Base-by-base conservation (phyloP, 192 early-diverging fungal genomes). In the Coemansia sp. region DNA sequence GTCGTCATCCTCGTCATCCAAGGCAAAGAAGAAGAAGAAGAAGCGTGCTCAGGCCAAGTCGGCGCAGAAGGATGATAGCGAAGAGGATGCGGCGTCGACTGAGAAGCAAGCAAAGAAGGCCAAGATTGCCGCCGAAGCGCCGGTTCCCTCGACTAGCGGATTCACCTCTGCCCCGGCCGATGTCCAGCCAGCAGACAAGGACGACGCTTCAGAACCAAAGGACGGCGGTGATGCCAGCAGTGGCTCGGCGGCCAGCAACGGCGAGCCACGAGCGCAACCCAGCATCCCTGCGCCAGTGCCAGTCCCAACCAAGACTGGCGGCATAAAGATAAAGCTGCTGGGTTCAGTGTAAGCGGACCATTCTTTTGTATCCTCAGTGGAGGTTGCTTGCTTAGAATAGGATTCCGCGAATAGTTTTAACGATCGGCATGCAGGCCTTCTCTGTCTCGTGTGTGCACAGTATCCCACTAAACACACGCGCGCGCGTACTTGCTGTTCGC, bases 71-170 rank as follows among this genome's bases (percentile, higher is more conserved):
- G 16, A 23, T 2, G 26, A 46, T 11, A 23, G 36, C 17, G 36
- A 37, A 1, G 38, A 35, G 4, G 41, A 30, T 20, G 19, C 38
- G 19, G 20, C 32, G 0, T n/a, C 46, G 10, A 4, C 17, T 9
- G 45, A 56, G 3, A 48, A 54, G 18, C 30, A 30, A 7, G 25
- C 45, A 19, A 73, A 73, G 41, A 60, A 54, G 52, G 23, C 34
- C 27, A 64, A 53, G 36, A n/a, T 43, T 17, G 48, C 45, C n/a
- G n/a, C n/a, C 5, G 54, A 45, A 23, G 45, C 46, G 9, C 31
- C 23, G 17, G 69, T 61, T 47, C 69, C 69, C 4, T 73, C 69
- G 18, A 73, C 62, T 3, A 73, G 62, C 30, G 69, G 69, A 1
- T 49, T 60, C 29, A 28, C 49, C 19, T 48, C 39, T 21, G 44